These are phyloP conservation scores for Alternaria alternata DNA, from an alignment of 2,329 filamentous ascomycete species.

Conservation along the genomic window DNA sequence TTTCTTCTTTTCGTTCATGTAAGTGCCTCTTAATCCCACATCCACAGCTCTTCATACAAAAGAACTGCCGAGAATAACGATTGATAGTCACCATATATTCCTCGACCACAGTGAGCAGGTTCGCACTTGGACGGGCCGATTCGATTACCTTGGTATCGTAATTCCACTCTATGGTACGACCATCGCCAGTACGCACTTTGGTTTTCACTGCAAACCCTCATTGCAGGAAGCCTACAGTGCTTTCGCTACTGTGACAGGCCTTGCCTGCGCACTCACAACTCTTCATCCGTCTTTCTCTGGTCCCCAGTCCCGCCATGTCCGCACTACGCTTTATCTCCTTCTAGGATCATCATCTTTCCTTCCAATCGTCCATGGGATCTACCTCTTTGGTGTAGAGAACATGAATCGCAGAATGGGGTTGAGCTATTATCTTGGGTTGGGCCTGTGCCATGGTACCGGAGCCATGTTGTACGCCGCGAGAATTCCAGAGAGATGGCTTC, in stretches of 20 bases:
- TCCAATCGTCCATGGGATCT: slow-evolving; percentile 52
- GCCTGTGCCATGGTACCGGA: slow-evolving; percentile 47
- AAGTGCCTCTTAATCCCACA: slow-evolving; percentile 41
- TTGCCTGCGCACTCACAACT: slow-evolving; percentile 51
- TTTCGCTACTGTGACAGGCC: slow-evolving; percentile 33
- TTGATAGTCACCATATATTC: slow-evolving; percentile 74
- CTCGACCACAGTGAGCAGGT: slow-evolving; percentile 80
- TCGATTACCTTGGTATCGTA: slow-evolving; percentile 86
- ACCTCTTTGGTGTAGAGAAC: slow-evolving; percentile 40
- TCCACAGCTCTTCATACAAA: not conserved
- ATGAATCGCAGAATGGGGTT: slow-evolving; percentile 52
- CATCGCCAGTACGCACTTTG: slow-evolving; percentile 74
- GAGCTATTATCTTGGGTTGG: slow-evolving; percentile 51
- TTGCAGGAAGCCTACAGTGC: slow-evolving; percentile 49
- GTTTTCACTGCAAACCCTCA: slow-evolving; percentile 51
- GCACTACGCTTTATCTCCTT: slow-evolving; percentile 53
- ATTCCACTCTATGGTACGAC: slow-evolving; percentile 79
- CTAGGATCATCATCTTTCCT: slow-evolving; percentile 55
- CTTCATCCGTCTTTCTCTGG: slow-evolving; percentile 38
- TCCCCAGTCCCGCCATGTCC: slow-evolving; percentile 45
- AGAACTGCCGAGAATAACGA: not conserved
- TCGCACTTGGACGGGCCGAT: slow-evolving; percentile 81
- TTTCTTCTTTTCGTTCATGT: slow-evolving; percentile 18
- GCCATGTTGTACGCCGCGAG: slow-evolving; percentile 43
- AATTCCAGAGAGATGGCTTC: slow-evolving; percentile 56